Base-by-base conservation (phyloP, 2,329 filamentous ascomycete species). In the Xylariales sp. region DNA sequence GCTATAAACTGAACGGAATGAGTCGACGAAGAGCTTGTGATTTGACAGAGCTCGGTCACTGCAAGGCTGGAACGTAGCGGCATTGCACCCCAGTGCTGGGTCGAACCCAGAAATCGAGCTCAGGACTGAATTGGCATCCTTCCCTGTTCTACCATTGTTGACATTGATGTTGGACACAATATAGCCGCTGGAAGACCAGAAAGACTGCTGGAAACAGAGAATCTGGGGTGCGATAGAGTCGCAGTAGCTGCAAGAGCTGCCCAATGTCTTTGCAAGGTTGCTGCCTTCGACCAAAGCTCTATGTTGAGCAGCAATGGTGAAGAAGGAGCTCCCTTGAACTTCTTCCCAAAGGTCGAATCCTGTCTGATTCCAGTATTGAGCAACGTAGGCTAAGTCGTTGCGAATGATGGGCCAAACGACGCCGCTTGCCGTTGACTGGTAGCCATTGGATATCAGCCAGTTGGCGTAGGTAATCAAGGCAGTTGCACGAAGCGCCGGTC, bases 341-440 rank as follows among this genome's bases (percentile, higher is more conserved):
- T 93, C 88, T 59, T 93, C 88, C 88, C 88, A 93, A 3, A 94
- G 72, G 59, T 94, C 88, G 54, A 80, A 93, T 5, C 76, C 75
- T 0, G 74, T 76, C 48, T 70, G 61, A 55, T 77, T 78, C 73
- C 83, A 87, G 65, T 87, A 86, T 55, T 87, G 78, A 1, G 80
- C 74, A 5, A 88, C 80, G 48, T 91, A 93, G 32, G 72, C 73
- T 24, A 94, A 71, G 53, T 93, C 88, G 51, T 89, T 91, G 35
- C 73, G 70, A 34, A 89, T 76, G 39, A 91, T 69, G 3, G 86
- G 86, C 85, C 85, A 90, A 31, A 86, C 66, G 32, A 76, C 70
- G 33, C 66, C 59, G 4, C 61, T 63, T 3, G 77, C 82, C 1
- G 74, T 75, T 3, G 67, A 68, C 9, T 78, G 66, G 53, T 82